Percentiles rank a stretch among this genome's conserved stretches.
These are phyloP conservation scores for Cavenderia fasciculata DNA, from an alignment of 78 protist genomes.

Conservation along the genomic window DNA sequence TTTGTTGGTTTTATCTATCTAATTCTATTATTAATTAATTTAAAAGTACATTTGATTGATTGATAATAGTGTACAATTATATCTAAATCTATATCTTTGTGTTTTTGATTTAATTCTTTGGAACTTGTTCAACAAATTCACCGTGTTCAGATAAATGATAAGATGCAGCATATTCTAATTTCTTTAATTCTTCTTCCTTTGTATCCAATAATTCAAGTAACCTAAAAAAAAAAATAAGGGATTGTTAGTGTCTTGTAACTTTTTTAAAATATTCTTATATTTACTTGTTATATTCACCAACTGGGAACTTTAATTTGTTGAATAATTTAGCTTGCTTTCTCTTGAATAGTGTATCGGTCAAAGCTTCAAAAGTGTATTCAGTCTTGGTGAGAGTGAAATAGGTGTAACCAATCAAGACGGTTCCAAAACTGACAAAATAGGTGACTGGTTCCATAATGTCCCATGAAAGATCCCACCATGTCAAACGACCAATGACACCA, in stretches of 20 bases:
- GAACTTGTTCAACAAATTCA: too few species aligned
- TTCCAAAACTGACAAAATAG: constrained; percentile 61
- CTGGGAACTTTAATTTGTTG: constrained; percentile 31
- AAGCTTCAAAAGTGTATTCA: constrained; percentile 73
- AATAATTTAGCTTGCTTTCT: constrained; percentile 48
- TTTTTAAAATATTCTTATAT: too few species aligned
- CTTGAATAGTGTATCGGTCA: constrained; percentile 22
- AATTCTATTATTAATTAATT: background rate
- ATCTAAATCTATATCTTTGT: too few species aligned
- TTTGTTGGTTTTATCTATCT: background rate
- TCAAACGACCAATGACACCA: constrained; percentile 50
- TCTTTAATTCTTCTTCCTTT: too few species aligned
- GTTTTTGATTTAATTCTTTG: too few species aligned
- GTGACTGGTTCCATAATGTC: constrained; percentile 76
- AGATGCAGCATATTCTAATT: too few species aligned
- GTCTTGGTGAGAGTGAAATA: constrained; percentile 72
- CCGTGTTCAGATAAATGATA: too few species aligned
- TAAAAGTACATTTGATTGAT: background rate
- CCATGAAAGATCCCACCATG: constrained; percentile 69
- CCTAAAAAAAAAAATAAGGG: too few species aligned
- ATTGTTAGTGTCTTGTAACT: too few species aligned
- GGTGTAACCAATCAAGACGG: constrained; percentile 45
- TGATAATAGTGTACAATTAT: background rate
- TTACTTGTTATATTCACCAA: constrained; percentile 8
- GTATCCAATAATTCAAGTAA: too few species aligned